A percentile compares a stretch with the other conserved stretches of the same genome.
These are phyloP conservation scores for Adansonia madagascariensis DNA, from an alignment of 441 rosid genomes.

Conservation along the genomic window DNA sequence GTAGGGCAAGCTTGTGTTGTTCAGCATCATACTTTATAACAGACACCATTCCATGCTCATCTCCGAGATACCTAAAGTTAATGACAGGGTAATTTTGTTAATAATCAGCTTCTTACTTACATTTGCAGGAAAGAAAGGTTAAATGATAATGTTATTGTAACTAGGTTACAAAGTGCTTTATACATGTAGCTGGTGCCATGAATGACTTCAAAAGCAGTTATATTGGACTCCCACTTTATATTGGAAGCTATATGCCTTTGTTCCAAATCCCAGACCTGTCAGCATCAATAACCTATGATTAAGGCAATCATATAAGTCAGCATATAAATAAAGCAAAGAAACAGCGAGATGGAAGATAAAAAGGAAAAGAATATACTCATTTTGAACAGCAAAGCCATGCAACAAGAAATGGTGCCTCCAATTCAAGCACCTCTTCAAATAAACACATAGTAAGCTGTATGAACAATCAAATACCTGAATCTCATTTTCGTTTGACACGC, in stretches of 20 bases:
- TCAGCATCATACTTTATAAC: constrained; percentile 52
- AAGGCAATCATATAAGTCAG: constrained; percentile 25
- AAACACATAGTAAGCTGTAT: neutral
- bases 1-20: constrained; percentile 44
- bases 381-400: neutral
- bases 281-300: constrained; percentile 35
- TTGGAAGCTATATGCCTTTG: constrained; percentile 46
- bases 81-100: constrained; percentile 3
- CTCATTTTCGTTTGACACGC: constrained; percentile 59
- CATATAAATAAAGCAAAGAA: neutral
- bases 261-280: constrained; percentile 73
- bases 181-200: constrained; percentile 67
- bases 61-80: constrained; percentile 61
- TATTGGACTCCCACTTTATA: constrained; percentile 64
- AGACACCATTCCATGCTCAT: constrained; percentile 65
- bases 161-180: constrained; percentile 24
- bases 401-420: neutral
- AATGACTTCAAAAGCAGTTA: constrained; percentile 66
- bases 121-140: constrained; percentile 17
- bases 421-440: constrained; percentile 14
- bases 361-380: neutral
- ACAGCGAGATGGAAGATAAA: neutral
- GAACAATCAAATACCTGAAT: constrained; percentile 55
- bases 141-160: constrained; percentile 5
- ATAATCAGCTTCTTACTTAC: constrained; percentile 5